Percentiles rank a stretch among this genome's conserved stretches.
Conservation (phyloP, 2,329 filamentous ascomycete species). For the Neurospora sp. region DNA sequence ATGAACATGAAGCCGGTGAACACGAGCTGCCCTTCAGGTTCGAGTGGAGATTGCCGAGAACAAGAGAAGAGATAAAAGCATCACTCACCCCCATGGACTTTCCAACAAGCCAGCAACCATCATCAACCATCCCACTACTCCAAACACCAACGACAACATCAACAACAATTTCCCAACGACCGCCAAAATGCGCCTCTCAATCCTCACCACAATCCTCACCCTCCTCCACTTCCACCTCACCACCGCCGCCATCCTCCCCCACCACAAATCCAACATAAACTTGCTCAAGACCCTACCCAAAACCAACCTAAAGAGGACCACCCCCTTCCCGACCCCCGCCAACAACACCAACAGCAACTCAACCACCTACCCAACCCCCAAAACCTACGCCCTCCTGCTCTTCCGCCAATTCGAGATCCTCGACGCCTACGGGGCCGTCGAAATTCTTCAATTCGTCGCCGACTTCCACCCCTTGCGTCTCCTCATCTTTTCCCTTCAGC, state of each 20-base stretch:
- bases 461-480: constrained; percentile 27
- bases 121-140: not conserved
- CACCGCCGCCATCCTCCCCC: not conserved
- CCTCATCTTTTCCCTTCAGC: constrained; percentile 26
- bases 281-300: not conserved
- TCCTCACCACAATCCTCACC: not conserved
- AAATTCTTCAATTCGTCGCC: constrained; percentile 33
- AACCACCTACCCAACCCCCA: constrained; percentile 9
- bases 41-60: not conserved
- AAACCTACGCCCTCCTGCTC: constrained; percentile 32
- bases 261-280: not conserved
- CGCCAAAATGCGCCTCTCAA: not conserved
- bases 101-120: not conserved
- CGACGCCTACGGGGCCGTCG: constrained; percentile 37
- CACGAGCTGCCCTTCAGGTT: not conserved
- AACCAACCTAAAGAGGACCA: not conserved
- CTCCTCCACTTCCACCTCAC: not conserved
- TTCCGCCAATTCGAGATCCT: constrained; percentile 35
- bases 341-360: constrained; percentile 1
- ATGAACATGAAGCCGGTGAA: not conserved
- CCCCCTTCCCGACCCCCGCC: not conserved
- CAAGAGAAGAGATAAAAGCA: not conserved
- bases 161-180: not conserved
- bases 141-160: not conserved
- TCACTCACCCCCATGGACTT: not conserved